A percentile compares a stretch with the other conserved stretches of the same genome.
These are phyloP conservation scores for Oleoguttula mirabilis DNA, from an alignment of 495 filamentous ascomycete genomes.

Conservation along the genomic window DNA sequence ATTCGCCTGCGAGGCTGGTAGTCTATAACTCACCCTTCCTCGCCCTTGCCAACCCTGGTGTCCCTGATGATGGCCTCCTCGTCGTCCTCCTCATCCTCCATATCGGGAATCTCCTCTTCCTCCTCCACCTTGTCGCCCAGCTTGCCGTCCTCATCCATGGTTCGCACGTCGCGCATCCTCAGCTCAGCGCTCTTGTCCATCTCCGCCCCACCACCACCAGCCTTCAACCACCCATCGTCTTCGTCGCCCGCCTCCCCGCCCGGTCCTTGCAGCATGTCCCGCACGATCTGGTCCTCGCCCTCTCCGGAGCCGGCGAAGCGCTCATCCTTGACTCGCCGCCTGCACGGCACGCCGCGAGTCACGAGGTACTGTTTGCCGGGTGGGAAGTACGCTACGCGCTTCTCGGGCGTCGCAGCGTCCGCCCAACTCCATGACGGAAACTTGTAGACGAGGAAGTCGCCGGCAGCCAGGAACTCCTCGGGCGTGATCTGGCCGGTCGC, in stretches of 20 bases:
- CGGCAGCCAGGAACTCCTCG: conserved; percentile 90
- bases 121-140: conserved; percentile 61
- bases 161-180: conserved; percentile 67
- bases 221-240: conserved; percentile 85
- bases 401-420: conserved; percentile 63
- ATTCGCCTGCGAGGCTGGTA: neutral
- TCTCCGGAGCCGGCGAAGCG: conserved; percentile 83
- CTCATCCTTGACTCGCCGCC: conserved; percentile 50
- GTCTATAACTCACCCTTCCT: conserved; percentile 50
- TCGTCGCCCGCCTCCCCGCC: conserved; percentile 38
- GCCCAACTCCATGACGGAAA: conserved; percentile 99
- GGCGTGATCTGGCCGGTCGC: conserved; percentile 89
- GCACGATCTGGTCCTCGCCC: conserved; percentile 69
- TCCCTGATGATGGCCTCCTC: conserved; percentile 95
- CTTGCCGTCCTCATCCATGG: conserved; percentile 68
- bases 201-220: conserved; percentile 38
- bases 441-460: conserved; percentile 98
- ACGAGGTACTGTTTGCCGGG: conserved; percentile 90
- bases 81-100: conserved; percentile 95
- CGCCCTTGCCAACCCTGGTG: conserved; percentile 40
- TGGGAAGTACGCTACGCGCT: conserved; percentile 72
- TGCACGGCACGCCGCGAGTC: conserved; percentile 85
- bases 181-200: conserved; percentile 58
- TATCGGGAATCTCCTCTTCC: conserved; percentile 85
- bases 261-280: conserved; percentile 56